phyloP scores from a whole-genome alignment of 2,329 filamentous ascomycete genomes.

The Penicillium sp. region DNA sequence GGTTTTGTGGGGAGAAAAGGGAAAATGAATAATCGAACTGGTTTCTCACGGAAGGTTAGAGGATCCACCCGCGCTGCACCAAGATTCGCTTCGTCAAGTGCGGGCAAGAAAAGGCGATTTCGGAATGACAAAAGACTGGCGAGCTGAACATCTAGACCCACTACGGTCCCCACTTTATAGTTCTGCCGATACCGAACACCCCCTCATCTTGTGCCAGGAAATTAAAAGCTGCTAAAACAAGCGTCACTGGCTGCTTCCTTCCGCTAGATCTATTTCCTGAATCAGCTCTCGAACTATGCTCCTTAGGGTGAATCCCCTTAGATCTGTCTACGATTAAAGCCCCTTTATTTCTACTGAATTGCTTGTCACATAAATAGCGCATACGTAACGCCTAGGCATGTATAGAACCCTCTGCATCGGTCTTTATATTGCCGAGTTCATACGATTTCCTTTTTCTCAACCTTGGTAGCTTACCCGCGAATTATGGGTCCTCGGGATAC shows the following conservation, averaged over 20 bases:
- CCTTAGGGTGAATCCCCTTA: background rate
- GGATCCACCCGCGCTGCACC: slow-evolving; percentile 1
- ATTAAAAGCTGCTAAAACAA: background rate
- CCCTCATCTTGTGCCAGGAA: background rate
- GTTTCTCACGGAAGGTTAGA: background rate
- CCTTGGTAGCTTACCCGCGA: background rate
- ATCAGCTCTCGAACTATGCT: background rate
- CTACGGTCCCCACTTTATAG: background rate
- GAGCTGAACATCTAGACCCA: slow-evolving; percentile 3
- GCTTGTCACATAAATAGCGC: background rate
- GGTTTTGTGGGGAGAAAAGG: background rate
- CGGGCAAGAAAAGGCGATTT: background rate
- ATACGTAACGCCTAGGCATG: background rate
- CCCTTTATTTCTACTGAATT: background rate
- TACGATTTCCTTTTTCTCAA: background rate
- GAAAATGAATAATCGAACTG: background rate
- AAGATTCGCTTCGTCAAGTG: background rate
- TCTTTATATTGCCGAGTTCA: background rate
- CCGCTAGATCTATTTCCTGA: background rate
- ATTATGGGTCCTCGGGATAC: background rate
- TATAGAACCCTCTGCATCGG: background rate
- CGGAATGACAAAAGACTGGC: background rate
- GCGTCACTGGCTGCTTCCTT: background rate
- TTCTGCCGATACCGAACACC: background rate
- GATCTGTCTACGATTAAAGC: background rate